Evolutionary conservation across 2,329 filamentous ascomycete species (phyloP).

Genomic region (Pseudomassariella vexata): DNA sequence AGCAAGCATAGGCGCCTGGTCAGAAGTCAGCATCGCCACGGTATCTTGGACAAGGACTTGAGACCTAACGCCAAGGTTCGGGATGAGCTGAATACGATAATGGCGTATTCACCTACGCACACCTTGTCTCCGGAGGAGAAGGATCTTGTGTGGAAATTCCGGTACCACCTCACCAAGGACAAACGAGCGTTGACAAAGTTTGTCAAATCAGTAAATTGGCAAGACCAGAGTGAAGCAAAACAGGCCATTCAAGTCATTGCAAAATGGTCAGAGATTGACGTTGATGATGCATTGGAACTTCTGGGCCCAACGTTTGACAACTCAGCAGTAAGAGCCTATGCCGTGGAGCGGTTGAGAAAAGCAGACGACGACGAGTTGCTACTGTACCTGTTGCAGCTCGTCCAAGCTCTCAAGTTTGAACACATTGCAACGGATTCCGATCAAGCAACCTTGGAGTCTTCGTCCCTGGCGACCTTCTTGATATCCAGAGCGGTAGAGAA

Average conservation of each 20-base stretch:
- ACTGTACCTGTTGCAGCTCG: conserved; percentile 86
- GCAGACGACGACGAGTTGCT: conserved; percentile 88
- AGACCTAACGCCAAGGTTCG: conserved; percentile 95
- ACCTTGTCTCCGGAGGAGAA: conserved; percentile 85
- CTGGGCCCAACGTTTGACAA: conserved; percentile 91
- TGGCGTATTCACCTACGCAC: conserved; percentile 90
- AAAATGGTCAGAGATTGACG: conserved; percentile 94
- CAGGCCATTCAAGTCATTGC: conserved; percentile 86
- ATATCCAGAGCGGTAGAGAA: conserved; percentile 84
- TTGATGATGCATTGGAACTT: conserved; percentile 92
- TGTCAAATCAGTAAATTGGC: conserved; percentile 96
- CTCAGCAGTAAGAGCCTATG: conserved; percentile 80
- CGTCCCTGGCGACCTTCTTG: conserved; percentile 82
- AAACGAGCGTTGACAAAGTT: conserved; percentile 94
- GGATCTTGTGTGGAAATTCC: conserved; percentile 95
- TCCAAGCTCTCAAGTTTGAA: conserved; percentile 94
- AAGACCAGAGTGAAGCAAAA: conserved; percentile 74
- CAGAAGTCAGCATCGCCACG: conserved; percentile 81
- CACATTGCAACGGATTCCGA: conserved; percentile 59
- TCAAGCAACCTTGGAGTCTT: conserved; percentile 59
- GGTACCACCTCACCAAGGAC: conserved; percentile 87
- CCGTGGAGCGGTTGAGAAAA: conserved; percentile 85
- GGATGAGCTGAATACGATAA: conserved; percentile 85
- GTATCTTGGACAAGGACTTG: conserved; percentile 89
- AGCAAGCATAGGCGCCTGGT: conserved; percentile 90